Percentiles rank a stretch among this genome's conserved stretches.
phyloP scores from a whole-genome alignment of 257 asterid species.

The Jasminum sambac region DNA sequence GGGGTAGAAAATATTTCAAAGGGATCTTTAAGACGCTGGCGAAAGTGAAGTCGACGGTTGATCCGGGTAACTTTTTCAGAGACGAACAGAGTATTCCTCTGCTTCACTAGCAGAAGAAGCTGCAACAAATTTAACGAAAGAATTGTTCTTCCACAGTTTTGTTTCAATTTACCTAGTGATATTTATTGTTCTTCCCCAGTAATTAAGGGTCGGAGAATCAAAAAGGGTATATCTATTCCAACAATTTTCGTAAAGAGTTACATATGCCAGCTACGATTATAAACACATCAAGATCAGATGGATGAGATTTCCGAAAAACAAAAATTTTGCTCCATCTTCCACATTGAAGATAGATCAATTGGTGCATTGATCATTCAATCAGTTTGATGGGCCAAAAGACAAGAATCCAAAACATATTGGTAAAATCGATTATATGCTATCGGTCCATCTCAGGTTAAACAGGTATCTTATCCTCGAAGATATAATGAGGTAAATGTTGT shows the following conservation, averaged over 20 bases:
- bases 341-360: background rate
- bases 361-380: background rate
- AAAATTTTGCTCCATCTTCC: background rate
- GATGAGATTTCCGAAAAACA: background rate
- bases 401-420: background rate
- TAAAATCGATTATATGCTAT: background rate
- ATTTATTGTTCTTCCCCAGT: background rate
- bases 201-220: background rate
- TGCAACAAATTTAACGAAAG: background rate
- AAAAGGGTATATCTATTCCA: background rate
- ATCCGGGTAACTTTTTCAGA: slow-evolving; percentile 6
- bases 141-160: background rate
- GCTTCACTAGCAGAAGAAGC: background rate
- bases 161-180: background rate
- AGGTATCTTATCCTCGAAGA: background rate
- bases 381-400: background rate
- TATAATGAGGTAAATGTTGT: too few relatives aligned
- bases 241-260: too few relatives aligned
- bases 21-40: background rate
- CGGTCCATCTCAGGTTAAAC: background rate
- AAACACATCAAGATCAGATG: background rate
- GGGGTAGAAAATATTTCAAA: slow-evolving; percentile 2
- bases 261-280: background rate
- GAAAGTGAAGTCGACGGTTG: background rate
- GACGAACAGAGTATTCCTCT: slow-evolving; percentile 10